These are phyloP conservation scores for Pezicula neosporulosa DNA, from an alignment of 2,329 filamentous ascomycete species.

Conservation along the genomic window DNA sequence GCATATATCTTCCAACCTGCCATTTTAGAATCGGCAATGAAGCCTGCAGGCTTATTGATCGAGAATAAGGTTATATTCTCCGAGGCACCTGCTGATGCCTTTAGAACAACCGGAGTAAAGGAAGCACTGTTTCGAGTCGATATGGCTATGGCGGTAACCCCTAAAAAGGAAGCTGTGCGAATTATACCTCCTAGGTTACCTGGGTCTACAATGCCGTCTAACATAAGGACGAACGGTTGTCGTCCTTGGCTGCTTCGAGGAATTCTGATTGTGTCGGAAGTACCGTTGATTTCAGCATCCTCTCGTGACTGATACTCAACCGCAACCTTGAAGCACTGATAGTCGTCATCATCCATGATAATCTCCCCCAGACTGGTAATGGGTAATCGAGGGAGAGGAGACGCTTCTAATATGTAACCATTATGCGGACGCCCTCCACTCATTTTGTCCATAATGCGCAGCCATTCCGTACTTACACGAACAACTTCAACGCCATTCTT, in stretches of 20 bases:
- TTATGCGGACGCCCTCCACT: slow-evolving; percentile 83
- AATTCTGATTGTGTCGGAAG: slow-evolving; percentile 43
- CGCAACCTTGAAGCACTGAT: slow-evolving; percentile 52
- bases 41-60: slow-evolving; percentile 62
- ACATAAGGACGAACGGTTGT: slow-evolving; percentile 68
- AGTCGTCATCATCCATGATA: slow-evolving; percentile 15
- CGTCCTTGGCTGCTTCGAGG: slow-evolving; percentile 32
- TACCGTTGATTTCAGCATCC: slow-evolving; percentile 71
- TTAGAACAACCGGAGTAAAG: slow-evolving; percentile 74
- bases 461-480: slow-evolving; percentile 55
- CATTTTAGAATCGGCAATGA: slow-evolving; percentile 63
- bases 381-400: slow-evolving; percentile 72
- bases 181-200: slow-evolving; percentile 90
- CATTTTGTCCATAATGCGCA: slow-evolving; percentile 78
- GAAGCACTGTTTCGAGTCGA: slow-evolving; percentile 71
- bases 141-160: slow-evolving; percentile 77
- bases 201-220: slow-evolving; percentile 78
- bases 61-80: slow-evolving; percentile 75
- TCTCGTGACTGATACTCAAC: slow-evolving; percentile 70
- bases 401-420: slow-evolving; percentile 82
- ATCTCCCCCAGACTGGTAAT: slow-evolving; percentile 49
- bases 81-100: slow-evolving; percentile 83
- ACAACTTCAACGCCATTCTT: slow-evolving; percentile 50
- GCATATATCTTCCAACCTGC: slow-evolving; percentile 84
- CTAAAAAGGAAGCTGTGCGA: slow-evolving; percentile 86